Evolutionary conservation across 495 filamentous ascomycete genomes (phyloP), one percentile per base, ranked within the genome.

Genomic region (Trichoderma erinaceum): DNA sequence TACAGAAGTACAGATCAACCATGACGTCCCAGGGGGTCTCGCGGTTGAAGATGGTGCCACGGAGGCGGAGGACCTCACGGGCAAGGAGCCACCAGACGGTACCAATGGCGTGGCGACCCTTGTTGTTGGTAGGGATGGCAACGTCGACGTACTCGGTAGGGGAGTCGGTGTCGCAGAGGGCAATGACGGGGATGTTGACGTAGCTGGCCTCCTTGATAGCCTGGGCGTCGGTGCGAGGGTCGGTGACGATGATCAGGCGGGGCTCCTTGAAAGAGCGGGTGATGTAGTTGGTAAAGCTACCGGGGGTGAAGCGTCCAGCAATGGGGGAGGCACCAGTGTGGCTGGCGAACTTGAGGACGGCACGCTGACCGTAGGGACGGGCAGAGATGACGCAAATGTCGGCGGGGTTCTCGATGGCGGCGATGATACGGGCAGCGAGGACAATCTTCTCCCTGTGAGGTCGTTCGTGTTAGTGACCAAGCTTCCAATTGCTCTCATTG

Each of bases 201-300:
- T 98, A 99, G 73, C 87, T 91, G 75, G 95, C 96, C 86, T 99
- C 95, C 88, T 98, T 98, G 89, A 99, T 98, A 77, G 95, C 95
- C 87, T 99, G 95, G 76, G 96, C 90, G 74, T 99, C 95, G 84
- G 96, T 99, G 84, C 96, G 96, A 75, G 95, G 95, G 80, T 99
- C 95, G 81, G 95, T 99, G 78, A 99, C 95, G 80, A 99, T 88
- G 87, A 99, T 98, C 74, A 99, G 88, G 79, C 95, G 96, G 77
- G 95, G 95, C 85, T 99, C 95, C 89, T 97, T 98, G 91, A 99
- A 99, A 75, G 95, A 97, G 78, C 95, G 96, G 80, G 95, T 99
- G 89, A 97, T 99, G 91, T 99, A 99, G 86, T 99, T 99, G 87
- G 95, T 99, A 90, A 99, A 99, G 81, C 96, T 97, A 87, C 95